Evolutionary conservation across 2,329 filamentous ascomycete genomes (phyloP), one percentile per base, ranked within the genome.

Genomic region (Verticillium albo-atrum): DNA sequence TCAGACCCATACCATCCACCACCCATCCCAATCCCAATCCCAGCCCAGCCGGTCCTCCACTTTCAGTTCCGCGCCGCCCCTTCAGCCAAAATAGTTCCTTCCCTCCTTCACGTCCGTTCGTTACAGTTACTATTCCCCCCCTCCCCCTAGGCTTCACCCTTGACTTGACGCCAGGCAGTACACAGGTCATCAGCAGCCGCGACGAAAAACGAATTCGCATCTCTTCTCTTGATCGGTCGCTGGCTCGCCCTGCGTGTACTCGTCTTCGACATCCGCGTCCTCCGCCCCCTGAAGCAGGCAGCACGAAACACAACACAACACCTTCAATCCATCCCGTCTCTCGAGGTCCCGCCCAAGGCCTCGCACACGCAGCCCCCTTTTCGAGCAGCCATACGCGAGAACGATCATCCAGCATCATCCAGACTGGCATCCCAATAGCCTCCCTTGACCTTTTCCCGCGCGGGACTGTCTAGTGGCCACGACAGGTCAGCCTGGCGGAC

Each of bases 401-500:
- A n/a, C 42, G 42, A 50, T 9, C 42, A 12, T 50, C 42, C 42
- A 23, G 5, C 20, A 50, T 9, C 20, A 25, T 25, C 42, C 42
- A 50, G 12, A 10, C 42, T 50, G 42, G 42, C 42, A 50, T 50
- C 20, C 2, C 20, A 23, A 50, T 50, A 50, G 10, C 42, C n/a
- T 50, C 20, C 42, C n/a, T 23, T 50, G 10, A 9, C 20, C 42
- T 23, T 50, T 25, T 50, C 42, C 42, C 42, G 42, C 20, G 25
- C 42, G 42, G 42, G 35, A 20, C n/a, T 4, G n/a, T 50, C 20
- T 12, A 7, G 42, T 57, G 58, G 72, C 71, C 68, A 68, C 64
- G 55, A 61, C 62, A 68, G 71, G 69, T 70, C 70, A 74, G 68
- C 69, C 75, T 78, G 77, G 76, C 73, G 73, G 70, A 71, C 68